These are phyloP conservation scores for Phytophthora citrophthora DNA, from an alignment of 352 stramenopile genomes.

Conservation along the genomic window DNA sequence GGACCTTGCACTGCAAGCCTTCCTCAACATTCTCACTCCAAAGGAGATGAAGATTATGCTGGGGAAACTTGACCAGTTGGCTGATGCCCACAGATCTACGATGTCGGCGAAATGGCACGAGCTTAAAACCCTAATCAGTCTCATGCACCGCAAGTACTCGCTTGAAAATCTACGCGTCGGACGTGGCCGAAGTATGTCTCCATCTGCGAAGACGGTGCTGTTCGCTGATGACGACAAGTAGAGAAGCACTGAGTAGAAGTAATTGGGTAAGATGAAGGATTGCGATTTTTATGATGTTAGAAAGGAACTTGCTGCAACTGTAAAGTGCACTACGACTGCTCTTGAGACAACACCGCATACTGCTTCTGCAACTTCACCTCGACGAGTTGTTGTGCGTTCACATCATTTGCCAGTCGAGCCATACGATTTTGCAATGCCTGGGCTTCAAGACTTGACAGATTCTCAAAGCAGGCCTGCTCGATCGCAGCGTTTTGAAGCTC, in stretches of 20 bases:
- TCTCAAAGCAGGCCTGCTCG: conserved; percentile 72
- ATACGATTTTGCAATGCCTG: conserved; percentile 70
- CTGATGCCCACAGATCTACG: conserved; percentile 76
- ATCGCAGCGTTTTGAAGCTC: conserved; percentile 68
- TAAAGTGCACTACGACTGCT: conserved; percentile 23
- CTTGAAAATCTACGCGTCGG: conserved; percentile 78
- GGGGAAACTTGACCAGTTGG: conserved; percentile 71
- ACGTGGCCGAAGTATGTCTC: conserved; percentile 45
- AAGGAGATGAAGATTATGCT: conserved; percentile 77
- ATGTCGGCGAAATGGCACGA: conserved; percentile 88
- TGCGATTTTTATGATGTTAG: conserved; percentile 9
- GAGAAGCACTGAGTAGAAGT: conserved; percentile 9
- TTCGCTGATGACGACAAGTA: conserved; percentile 47
- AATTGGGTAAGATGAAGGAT: conserved; percentile 11
- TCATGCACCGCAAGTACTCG: conserved; percentile 89
- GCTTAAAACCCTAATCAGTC: conserved; percentile 83
- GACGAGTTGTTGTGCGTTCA: conserved; percentile 76
- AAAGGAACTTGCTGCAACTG: background rate
- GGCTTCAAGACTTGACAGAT: conserved; percentile 60
- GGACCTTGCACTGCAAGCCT: conserved; percentile 81
- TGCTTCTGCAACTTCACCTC: conserved; percentile 85
- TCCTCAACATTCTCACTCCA: conserved; percentile 74
- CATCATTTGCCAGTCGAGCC: conserved; percentile 64
- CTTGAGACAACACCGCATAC: conserved; percentile 58
- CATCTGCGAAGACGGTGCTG: conserved; percentile 49